These are phyloP conservation scores for Geranium brycei DNA, from an alignment of 345 rosid species.

Conservation along the genomic window DNA sequence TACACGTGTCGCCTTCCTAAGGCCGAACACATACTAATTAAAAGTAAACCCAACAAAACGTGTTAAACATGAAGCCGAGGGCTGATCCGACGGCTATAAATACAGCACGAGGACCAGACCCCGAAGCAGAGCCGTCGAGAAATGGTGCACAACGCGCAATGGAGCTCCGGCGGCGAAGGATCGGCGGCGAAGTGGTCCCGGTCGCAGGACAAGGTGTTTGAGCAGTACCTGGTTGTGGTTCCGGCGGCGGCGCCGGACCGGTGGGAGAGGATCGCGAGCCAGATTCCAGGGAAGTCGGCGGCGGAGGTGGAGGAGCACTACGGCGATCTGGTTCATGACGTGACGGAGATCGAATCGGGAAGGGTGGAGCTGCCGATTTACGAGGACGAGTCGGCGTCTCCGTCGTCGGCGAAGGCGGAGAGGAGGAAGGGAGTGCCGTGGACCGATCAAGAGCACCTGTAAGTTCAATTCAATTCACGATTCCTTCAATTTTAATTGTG, in stretches of 20 bases:
- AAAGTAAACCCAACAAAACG: background rate
- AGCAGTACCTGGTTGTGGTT: conserved; percentile 13
- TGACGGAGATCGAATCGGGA: conserved; percentile 17
- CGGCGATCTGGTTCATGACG: conserved; percentile 18
- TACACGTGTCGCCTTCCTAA: background rate
- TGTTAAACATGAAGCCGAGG: background rate
- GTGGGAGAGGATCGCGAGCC: conserved; percentile 19
- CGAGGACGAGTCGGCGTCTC: conserved; percentile 9
- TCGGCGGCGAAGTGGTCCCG: conserved; percentile 11
- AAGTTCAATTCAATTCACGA: no score
- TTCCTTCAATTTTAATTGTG: no score
- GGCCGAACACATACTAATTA: no score
- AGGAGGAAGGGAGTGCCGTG: conserved; percentile 22
- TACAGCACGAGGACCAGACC: background rate
- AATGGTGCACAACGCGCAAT: background rate
- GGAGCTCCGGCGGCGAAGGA: background rate
- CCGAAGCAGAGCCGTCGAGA: background rate
- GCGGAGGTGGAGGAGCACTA: conserved; percentile 12
- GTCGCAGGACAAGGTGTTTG: conserved; percentile 20
- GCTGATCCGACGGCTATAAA: background rate
- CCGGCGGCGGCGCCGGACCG: conserved; percentile 15
- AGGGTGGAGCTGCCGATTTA: conserved; percentile 18
- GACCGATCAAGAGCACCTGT: conserved; percentile 24
- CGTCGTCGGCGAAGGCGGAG: conserved; percentile 4
- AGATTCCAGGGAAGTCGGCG: conserved; percentile 15